Percentiles rank a stretch among this genome's conserved stretches.
These are phyloP conservation scores for Croton laevigatus DNA, from an alignment of 441 rosid species.

Conservation along the genomic window DNA sequence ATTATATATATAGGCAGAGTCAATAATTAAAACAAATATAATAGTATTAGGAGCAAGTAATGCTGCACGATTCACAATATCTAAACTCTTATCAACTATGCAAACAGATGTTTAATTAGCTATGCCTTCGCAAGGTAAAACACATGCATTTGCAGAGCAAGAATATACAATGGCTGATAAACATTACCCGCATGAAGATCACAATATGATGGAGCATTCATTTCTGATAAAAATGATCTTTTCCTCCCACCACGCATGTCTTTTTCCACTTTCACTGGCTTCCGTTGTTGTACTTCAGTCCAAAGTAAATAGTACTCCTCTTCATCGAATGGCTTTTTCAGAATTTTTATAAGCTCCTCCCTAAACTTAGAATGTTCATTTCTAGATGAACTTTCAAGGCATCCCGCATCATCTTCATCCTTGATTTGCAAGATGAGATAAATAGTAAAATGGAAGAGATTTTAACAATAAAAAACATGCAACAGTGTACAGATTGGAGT, in stretches of 20 bases:
- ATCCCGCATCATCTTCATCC: conserved; percentile 22
- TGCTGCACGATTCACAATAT: neutral
- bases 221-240: conserved; percentile 7
- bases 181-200: conserved; percentile 40
- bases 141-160: conserved; percentile 2
- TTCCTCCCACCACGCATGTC: conserved; percentile 38
- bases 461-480: neutral
- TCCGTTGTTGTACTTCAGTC: conserved; percentile 22
- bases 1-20: neutral
- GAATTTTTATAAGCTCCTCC: conserved; percentile 36
- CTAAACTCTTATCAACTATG: neutral
- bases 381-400: neutral
- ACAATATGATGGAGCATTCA: conserved; percentile 40
- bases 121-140: neutral
- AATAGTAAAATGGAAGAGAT: conserved; percentile 14
- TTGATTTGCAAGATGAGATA: conserved; percentile 14
- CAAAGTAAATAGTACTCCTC: conserved; percentile 33
- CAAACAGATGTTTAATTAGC: neutral
- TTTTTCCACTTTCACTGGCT: conserved; percentile 22
- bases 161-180: conserved; percentile 7
- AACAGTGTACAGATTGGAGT: conserved; percentile 2
- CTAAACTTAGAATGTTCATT: conserved; percentile 30
- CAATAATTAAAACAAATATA: neutral
- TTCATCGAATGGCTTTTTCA: conserved; percentile 43
- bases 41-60: neutral